Evolutionary conservation across 2,329 filamentous ascomycete genomes (phyloP).

Genomic region (Claviceps africana): DNA sequence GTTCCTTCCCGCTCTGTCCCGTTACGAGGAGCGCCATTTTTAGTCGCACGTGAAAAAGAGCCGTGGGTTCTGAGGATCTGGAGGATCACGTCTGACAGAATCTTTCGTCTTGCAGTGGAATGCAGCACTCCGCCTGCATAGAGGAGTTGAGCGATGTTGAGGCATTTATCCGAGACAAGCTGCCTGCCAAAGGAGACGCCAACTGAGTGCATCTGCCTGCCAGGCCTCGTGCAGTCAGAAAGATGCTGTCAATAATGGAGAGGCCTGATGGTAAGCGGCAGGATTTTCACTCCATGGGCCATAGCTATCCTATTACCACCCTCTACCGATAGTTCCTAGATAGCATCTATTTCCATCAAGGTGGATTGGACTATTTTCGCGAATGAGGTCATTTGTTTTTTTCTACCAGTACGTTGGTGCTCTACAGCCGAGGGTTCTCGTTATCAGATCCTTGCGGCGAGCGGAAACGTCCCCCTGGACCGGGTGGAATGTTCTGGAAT

Average conservation of each 20-base stretch:
- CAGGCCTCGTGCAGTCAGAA: not conserved
- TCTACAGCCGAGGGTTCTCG: no score
- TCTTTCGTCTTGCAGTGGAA: conserved; percentile 30
- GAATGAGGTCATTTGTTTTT: no score
- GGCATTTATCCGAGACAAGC: conserved; percentile 31
- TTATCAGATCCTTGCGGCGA: not conserved
- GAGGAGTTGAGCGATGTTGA: conserved; percentile 76
- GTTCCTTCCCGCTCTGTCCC: not conserved
- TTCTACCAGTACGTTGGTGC: no score
- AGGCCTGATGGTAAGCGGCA: no score
- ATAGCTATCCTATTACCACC: no score
- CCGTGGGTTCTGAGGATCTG: not conserved
- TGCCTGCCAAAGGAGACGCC: conserved; percentile 23
- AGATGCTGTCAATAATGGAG: no score
- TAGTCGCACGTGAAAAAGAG: not conserved
- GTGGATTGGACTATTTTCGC: no score
- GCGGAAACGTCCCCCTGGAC: not conserved
- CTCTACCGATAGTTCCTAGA: no score
- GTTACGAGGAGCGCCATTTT: not conserved
- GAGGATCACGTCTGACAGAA: conserved; percentile 1
- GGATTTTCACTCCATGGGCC: no score
- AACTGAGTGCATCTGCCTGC: not conserved
- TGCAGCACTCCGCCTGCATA: conserved; percentile 63
- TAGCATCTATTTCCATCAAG: no score
- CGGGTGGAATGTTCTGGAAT: not conserved